phyloP scores from a whole-genome alignment of 164 flowering plant species.

The Magnolia changhungtana region DNA sequence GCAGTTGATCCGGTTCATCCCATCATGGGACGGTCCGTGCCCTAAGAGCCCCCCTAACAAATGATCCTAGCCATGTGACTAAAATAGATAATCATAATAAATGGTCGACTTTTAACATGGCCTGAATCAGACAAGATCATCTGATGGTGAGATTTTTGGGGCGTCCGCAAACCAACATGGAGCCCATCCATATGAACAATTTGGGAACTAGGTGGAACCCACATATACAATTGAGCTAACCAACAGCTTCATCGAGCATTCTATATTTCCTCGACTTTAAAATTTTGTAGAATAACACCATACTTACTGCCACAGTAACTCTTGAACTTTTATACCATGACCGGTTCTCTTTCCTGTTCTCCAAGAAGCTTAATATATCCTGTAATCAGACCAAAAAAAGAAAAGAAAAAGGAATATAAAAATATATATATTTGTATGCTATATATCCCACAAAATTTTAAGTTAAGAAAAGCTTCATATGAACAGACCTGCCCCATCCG shows the following conservation, averaged over 20 bases:
- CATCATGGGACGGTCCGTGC: too few relatives aligned
- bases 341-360: slow-evolving; percentile 78
- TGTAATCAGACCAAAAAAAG: slow-evolving; percentile 21
- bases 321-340: slow-evolving; percentile 84
- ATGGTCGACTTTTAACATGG: background rate
- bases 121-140: background rate
- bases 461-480: background rate
- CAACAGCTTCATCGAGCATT: background rate
- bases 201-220: too few relatives aligned
- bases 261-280: background rate
- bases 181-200: too few relatives aligned
- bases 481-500: slow-evolving; percentile 70
- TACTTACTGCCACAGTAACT: slow-evolving; percentile 74
- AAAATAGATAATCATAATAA: background rate
- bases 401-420: background rate
- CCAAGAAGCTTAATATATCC: slow-evolving; percentile 83
- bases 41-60: too few relatives aligned
- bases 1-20: background rate
- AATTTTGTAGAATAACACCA: background rate
- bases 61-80: background rate
- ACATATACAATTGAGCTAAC: background rate
- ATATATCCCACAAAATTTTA: background rate
- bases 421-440: background rate
- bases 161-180: too few relatives aligned
- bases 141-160: background rate